Conservation (phyloP, 1,284 basidiomycete genomes). For the Rhizoctonia solani region DNA sequence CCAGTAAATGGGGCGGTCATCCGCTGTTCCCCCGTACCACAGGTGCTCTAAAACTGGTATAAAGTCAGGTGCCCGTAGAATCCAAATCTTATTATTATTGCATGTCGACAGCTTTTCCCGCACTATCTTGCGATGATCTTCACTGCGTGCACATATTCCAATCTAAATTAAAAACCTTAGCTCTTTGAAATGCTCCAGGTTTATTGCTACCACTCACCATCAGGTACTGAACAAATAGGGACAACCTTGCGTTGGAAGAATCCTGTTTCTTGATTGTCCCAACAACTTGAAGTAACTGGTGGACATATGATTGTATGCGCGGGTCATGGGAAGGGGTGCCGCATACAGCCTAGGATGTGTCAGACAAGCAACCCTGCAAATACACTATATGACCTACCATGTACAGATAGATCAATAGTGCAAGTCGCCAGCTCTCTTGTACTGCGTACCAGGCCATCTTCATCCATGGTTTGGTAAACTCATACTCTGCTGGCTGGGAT, state of each 20-base stretch:
- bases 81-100: background rate
- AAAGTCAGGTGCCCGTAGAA: constrained; percentile 2
- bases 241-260: background rate
- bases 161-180: too few relatives aligned
- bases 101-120: background rate
- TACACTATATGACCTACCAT: too few relatives aligned
- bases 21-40: constrained; percentile 5
- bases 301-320: background rate
- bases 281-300: constrained; percentile 12
- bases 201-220: too few relatives aligned
- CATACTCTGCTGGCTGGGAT: too few relatives aligned
- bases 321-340: constrained; percentile 3
- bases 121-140: constrained; percentile 6
- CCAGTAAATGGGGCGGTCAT: background rate
- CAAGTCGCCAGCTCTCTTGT: constrained; percentile 27
- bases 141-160: constrained; percentile 22
- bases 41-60: constrained; percentile 19
- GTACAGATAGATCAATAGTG: constrained; percentile 15
- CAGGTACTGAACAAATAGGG: constrained; percentile 9
- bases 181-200: too few relatives aligned
- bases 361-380: too few relatives aligned
- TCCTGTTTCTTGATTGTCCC: background rate
- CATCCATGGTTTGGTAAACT: too few relatives aligned
- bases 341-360: too few relatives aligned
- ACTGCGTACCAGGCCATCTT: background rate